Base-by-base conservation (phyloP, 2,329 filamentous ascomycete species). In the Uncinocarpus reesii region DNA sequence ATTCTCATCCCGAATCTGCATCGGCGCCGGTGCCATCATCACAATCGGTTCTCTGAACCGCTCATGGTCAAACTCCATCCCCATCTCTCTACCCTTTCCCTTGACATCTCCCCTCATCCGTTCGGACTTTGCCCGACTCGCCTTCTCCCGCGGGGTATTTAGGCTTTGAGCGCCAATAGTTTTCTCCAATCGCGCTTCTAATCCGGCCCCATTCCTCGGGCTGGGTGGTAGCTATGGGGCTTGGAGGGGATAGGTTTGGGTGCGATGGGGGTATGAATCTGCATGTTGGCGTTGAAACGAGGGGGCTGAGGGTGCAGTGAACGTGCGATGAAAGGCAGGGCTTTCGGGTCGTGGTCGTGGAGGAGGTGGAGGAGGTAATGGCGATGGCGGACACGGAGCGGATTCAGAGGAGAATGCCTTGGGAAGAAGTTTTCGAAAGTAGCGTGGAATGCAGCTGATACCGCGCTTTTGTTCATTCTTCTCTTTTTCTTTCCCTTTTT, bases 1-100 rank as follows among this genome's bases (percentile, higher is more conserved):
- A 42, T 32, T 42, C 26, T 50, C 34, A 41, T 46, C 42, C 10
- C 37, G 7, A 36, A 48, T 37, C 20, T 48, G 37, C 31, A 31
- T 31, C 18, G 46, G 32, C 35, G 15, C 7, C 1, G 35, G 43
- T 20, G 32, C 31, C 31, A 45, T n/a, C 42, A 45, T 20, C 2
- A 45, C 31, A 7, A 45, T 16, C 31, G 23, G n/a, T 10, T 45
- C 29, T n/a, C 8, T 18, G 4, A 29, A 5, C 16, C 20, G 44
- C 29, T 40, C 36, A 6, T 31, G 40, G 15, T 2, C 28, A 29
- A 21, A 6, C 16, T 20, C 26, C 36, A 8, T 16, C 28, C 18
- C 31, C 21, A 8, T 16, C 28, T 26, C 31, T n/a, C 15, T 41
- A 1, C n/a, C 23, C 18, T 31, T 36, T 1, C 18, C 7, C 20